Percentiles rank a stretch among this genome's conserved stretches.
Evolutionary conservation across 2,329 filamentous ascomycete genomes (phyloP).

Genomic region (Fusarium pseudoanthophilum): DNA sequence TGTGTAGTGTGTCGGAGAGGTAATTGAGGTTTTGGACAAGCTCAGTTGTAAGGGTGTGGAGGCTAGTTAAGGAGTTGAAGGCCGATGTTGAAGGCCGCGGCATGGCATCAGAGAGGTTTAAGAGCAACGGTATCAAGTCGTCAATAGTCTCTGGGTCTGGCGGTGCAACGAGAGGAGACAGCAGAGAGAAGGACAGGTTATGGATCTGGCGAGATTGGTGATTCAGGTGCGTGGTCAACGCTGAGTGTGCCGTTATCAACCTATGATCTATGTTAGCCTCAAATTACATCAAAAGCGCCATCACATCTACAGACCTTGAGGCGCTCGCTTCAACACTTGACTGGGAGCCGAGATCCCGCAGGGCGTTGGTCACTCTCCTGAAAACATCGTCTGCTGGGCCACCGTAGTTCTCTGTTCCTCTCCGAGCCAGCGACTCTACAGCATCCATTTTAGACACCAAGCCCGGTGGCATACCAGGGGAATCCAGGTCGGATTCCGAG

Average conservation of each 20-base stretch:
- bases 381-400: constrained; percentile 74
- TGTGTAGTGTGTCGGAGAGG: constrained; percentile 90
- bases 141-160: constrained; percentile 74
- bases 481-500: constrained; percentile 76
- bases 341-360: constrained; percentile 78
- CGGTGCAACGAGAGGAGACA: constrained; percentile 73
- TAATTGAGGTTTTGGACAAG: constrained; percentile 84
- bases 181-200: constrained; percentile 75
- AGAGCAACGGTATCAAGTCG: constrained; percentile 73
- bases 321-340: constrained; percentile 77
- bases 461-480: constrained; percentile 72
- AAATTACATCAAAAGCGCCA: background rate
- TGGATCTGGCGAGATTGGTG: constrained; percentile 82
- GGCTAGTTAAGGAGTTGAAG: constrained; percentile 72
- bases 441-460: constrained; percentile 77
- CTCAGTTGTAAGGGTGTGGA: constrained; percentile 77
- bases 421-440: constrained; percentile 75
- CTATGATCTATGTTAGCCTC: constrained; percentile 54
- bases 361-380: constrained; percentile 72
- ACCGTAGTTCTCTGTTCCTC: constrained; percentile 73
- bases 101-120: constrained; percentile 72
- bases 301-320: constrained; percentile 65
- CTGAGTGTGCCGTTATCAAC: constrained; percentile 79
- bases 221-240: constrained; percentile 77
- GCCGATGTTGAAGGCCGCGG: constrained; percentile 71